Base-by-base conservation (phyloP, 2,329 filamentous ascomycete species). In the Exophiala mesophila region DNA sequence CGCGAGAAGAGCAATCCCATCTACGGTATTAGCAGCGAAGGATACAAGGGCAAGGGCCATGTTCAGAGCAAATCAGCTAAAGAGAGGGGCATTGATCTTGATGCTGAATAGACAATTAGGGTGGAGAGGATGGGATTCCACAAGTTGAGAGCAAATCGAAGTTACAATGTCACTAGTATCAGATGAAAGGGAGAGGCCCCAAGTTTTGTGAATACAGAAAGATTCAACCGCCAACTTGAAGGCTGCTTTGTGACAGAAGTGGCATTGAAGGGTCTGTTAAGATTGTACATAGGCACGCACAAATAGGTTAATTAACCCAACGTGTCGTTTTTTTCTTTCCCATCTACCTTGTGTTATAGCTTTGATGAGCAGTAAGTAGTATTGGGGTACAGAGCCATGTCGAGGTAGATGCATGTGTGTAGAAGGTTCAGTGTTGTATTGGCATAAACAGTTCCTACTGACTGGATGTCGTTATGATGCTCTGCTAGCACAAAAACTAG, bases 1-100 rank as follows among this genome's bases (percentile, higher is more conserved):
- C 73, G 74, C 63, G 85, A 94, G 80, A 85, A 83, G 62, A 75
- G 86, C 63, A 88, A 95, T 65, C 88, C 88, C 50, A 78, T 95
- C 66, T 88, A 84, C 52, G 88, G 88, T 76, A 71, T 92, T 69
- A 77, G 83, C 55, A 83, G 84, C 62, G 78, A 84, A 64, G 82
- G 80, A 58, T 94, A 94, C 74, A 70, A 68, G 53, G 88, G 88
- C 67, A 77, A 79, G 63, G 86, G 88, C 60, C 77, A 81, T 69
- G 77, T 94, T 55, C 88, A 94, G 73, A 76, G 72, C 65, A 56
- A 62, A 44, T 60, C 68, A 42, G 57, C 56, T 37, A 61, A 69
- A 57, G 63, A 46, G 23, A 51, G 47, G 20, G 53, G 53, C 12
- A 54, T 55, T 38, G 47, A 35, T 10, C 41, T 55, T 7, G 53